Evolutionary conservation across 306 rosid species (phyloP).

Genomic region (Fagus sylvatica): DNA sequence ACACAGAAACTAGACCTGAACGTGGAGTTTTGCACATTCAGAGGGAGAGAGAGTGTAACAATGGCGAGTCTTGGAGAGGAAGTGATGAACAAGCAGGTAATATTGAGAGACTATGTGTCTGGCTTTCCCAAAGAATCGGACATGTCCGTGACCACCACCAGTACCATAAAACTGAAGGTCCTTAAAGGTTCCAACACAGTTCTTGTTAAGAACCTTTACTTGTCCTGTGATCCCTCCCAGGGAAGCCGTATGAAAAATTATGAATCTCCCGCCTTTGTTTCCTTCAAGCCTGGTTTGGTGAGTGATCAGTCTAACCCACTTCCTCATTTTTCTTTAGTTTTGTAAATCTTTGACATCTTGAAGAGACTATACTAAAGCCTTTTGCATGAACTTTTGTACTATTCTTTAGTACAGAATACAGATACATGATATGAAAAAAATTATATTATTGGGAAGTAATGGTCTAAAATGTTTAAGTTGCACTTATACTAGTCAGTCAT

Average conservation of each 20-base stretch:
- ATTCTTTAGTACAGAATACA: too few relatives aligned
- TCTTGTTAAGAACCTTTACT: slow-evolving; percentile 5
- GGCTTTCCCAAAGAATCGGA: neutral
- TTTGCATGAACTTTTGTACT: too few relatives aligned
- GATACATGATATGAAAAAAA: too few relatives aligned
- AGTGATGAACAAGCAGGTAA: slow-evolving; percentile 8
- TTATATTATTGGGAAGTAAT: too few relatives aligned
- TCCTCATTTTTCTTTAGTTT: neutral
- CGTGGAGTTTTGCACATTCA: too few relatives aligned
- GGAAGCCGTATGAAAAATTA: neutral
- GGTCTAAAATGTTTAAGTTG: too few relatives aligned
- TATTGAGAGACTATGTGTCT: neutral
- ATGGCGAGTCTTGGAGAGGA: neutral
- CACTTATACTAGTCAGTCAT: too few relatives aligned
- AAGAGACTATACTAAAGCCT: too few relatives aligned
- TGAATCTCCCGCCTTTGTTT: neutral
- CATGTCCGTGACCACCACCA: neutral
- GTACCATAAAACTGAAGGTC: neutral
- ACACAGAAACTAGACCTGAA: too few relatives aligned
- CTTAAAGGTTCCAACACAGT: neutral
- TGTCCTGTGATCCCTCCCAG: slow-evolving; percentile 20
- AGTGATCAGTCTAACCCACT: neutral
- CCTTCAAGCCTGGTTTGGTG: neutral
- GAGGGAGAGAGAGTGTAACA: neutral
- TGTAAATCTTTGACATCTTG: too few relatives aligned